Evolutionary conservation across 1,139 yeast genomes (phyloP).

Genomic region (Candida pseudoviswanathii): DNA sequence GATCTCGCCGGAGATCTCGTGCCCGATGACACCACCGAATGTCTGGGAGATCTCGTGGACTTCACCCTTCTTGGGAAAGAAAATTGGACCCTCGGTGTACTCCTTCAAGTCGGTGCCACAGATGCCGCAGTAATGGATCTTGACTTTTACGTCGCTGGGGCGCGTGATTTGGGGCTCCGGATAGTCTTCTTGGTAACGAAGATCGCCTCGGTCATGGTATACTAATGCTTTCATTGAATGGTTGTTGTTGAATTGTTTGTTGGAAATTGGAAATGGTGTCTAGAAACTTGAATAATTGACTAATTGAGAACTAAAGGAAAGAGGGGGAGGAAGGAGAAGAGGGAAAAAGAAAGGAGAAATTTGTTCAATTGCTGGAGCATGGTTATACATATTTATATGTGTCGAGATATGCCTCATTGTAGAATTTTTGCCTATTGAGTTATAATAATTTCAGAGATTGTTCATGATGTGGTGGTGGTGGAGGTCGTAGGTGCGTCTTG

Average conservation of each 20-base stretch:
- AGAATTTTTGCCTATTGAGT: too few species aligned
- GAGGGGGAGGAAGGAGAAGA: background rate
- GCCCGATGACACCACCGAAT: slow-evolving; percentile 45
- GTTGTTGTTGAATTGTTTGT: background rate
- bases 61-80: slow-evolving; percentile 30
- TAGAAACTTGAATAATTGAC: background rate
- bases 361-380: background rate
- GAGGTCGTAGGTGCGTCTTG: too few species aligned
- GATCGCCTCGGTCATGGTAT: slow-evolving; percentile 51
- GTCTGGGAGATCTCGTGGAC: slow-evolving; percentile 21
- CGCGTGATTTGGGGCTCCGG: slow-evolving; percentile 46
- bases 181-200: slow-evolving; percentile 44
- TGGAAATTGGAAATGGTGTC: too few species aligned
- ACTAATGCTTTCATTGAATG: slow-evolving; percentile 54
- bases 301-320: background rate
- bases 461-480: too few species aligned
- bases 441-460: too few species aligned
- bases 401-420: too few species aligned
- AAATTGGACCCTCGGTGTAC: slow-evolving; percentile 53
- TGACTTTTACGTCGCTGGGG: slow-evolving; percentile 52
- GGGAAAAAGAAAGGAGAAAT: background rate
- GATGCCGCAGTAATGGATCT: slow-evolving; percentile 57
- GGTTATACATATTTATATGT: background rate
- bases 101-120: slow-evolving; percentile 64
- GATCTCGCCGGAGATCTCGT: slow-evolving; percentile 54